Conservation (phyloP, 1,284 basidiomycete genomes). For the Pterulicium gracile region DNA sequence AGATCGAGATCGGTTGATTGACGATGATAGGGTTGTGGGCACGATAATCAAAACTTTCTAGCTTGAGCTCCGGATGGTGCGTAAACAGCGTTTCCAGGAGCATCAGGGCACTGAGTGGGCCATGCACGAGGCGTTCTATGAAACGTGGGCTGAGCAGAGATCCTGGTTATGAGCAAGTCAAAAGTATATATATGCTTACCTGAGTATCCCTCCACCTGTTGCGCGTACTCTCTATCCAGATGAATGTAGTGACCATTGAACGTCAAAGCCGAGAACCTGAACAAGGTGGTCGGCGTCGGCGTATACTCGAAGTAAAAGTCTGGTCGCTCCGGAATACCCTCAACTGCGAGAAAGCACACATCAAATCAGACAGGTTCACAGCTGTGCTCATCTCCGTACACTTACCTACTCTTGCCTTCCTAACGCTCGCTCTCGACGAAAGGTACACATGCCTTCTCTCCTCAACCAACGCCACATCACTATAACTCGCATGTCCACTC, state of each 20-base stretch:
- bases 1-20: neutral
- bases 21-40: conserved; percentile 50
- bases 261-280: conserved; percentile 77
- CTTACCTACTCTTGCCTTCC: conserved; percentile 15
- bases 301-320: conserved; percentile 57
- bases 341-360: conserved; percentile 26
- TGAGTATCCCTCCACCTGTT: conserved; percentile 59
- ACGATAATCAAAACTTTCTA: conserved; percentile 58
- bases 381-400: too few relatives aligned
- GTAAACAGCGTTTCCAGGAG: conserved; percentile 52
- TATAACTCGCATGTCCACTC: conserved; percentile 27
- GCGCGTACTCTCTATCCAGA: conserved; percentile 61
- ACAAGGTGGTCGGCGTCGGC: conserved; percentile 62
- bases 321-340: conserved; percentile 33
- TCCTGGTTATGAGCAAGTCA: conserved; percentile 2
- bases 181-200: conserved; percentile 32
- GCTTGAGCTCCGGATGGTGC: conserved; percentile 29
- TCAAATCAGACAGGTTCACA: too few relatives aligned
- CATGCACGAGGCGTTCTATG: conserved; percentile 70
- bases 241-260: conserved; percentile 73
- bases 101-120: conserved; percentile 71
- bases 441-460: conserved; percentile 72
- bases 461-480: conserved; percentile 45
- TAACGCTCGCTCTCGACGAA: conserved; percentile 12
- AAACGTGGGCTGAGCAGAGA: conserved; percentile 1